Percentiles rank a stretch among this genome's conserved stretches.
These are phyloP conservation scores for Avena atlantica DNA, from an alignment of 176 grass and related monocot species.

Conservation along the genomic window DNA sequence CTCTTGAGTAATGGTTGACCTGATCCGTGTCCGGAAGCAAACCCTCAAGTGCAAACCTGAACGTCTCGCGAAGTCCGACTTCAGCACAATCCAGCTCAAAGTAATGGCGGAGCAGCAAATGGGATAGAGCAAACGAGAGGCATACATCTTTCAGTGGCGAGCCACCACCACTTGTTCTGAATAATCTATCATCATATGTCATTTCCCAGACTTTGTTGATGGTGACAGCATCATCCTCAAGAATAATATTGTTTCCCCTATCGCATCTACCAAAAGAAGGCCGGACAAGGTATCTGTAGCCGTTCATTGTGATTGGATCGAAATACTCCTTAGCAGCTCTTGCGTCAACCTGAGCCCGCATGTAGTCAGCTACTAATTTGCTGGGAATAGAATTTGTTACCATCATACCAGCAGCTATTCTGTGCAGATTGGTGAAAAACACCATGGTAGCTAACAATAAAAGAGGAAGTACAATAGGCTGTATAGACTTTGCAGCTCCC, in stretches of 20 bases:
- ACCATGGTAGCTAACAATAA: rapidly evolving
- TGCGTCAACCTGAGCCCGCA: not conserved
- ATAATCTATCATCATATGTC: not conserved
- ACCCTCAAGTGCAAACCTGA: not conserved
- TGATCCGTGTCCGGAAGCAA: not conserved
- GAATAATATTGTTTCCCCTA: too few relatives aligned
- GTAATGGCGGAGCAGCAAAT: not conserved
- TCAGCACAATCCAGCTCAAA: not conserved
- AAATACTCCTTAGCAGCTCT: not conserved
- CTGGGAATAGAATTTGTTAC: not conserved
- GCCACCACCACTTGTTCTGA: too few relatives aligned
- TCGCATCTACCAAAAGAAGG: not conserved
- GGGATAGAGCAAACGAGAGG: not conserved
- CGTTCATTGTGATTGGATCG: not conserved
- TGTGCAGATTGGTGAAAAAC: rapidly evolving
- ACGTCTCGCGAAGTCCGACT: not conserved
- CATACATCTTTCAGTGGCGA: not conserved
- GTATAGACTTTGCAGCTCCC: not conserved
- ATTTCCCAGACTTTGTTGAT: not conserved
- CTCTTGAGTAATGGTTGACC: not conserved
- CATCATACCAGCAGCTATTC: not conserved
- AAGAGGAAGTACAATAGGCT: not conserved
- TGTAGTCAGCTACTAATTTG: not conserved
- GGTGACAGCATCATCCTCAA: not conserved
- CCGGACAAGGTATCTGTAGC: not conserved